phyloP scores from a whole-genome alignment of 192 early-diverging fungal species.

The Helicostylum pulchrum region DNA sequence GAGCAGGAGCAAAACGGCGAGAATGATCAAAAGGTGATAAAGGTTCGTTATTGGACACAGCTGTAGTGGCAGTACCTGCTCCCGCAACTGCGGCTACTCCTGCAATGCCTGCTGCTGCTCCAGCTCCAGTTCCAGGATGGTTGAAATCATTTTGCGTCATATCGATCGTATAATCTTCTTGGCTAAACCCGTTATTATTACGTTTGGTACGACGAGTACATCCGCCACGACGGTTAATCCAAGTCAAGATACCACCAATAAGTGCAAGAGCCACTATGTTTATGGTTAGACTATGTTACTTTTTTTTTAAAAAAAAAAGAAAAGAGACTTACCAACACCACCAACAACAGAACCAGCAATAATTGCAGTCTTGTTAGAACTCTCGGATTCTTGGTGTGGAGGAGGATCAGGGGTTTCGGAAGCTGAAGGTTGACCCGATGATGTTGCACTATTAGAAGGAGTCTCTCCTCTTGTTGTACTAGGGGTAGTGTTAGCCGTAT shows the following conservation, averaged over 20 bases:
- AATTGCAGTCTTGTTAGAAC: constrained; percentile 17
- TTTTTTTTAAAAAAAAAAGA: background rate
- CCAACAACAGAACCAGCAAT: constrained; percentile 34
- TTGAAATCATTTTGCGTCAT: constrained; percentile 15
- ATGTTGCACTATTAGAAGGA: background rate
- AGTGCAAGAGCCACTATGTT: constrained; percentile 29
- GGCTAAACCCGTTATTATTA: background rate
- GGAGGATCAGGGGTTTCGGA: background rate
- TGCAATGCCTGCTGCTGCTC: background rate
- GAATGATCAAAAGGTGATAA: constrained; percentile 14
- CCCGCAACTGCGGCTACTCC: background rate
- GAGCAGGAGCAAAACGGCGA: constrained; percentile 2
- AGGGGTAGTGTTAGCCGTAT: background rate
- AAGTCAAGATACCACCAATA: constrained; percentile 27
- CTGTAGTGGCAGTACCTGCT: background rate
- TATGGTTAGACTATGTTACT: background rate
- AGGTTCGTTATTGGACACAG: background rate
- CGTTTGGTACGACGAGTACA: constrained; percentile 13
- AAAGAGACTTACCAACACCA: constrained; percentile 28
- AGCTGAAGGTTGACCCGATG: background rate
- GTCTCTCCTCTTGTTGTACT: background rate
- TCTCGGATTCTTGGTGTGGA: background rate
- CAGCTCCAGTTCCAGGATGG: background rate
- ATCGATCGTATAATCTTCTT: constrained; percentile 13
- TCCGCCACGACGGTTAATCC: constrained; percentile 31